Percentiles rank a stretch among this genome's conserved stretches.
phyloP scores from a whole-genome alignment of 345 rosid species.

The Eucalyptus marginata region DNA sequence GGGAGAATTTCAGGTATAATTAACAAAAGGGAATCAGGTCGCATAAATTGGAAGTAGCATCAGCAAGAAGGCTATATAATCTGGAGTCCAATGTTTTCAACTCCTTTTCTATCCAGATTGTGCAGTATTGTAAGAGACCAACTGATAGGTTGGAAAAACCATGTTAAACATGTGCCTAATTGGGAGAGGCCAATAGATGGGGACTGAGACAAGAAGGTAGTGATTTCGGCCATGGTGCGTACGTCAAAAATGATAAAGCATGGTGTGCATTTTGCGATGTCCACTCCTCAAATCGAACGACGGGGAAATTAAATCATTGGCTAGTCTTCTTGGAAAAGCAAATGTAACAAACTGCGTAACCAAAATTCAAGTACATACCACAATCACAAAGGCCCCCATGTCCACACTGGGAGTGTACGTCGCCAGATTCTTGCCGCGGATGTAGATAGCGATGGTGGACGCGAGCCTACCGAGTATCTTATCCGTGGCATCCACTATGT shows the following conservation, averaged over 20 bases:
- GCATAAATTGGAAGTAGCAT: background rate
- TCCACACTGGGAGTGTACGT: constrained; percentile 95
- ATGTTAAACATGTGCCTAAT: background rate
- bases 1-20: background rate
- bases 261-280: background rate
- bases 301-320: background rate
- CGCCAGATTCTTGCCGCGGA: constrained; percentile 88
- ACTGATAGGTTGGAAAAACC: background rate
- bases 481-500: constrained; percentile 82
- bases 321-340: background rate
- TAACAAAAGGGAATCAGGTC: background rate
- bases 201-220: background rate
- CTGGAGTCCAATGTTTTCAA: background rate
- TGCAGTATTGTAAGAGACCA: background rate
- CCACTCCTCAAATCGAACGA: background rate
- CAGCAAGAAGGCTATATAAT: background rate
- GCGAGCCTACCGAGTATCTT: constrained; percentile 86
- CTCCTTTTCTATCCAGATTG: background rate
- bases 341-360: background rate
- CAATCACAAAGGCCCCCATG: constrained; percentile 98
- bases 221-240: background rate
- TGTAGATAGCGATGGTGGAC: constrained; percentile 75
- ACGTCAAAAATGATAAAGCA: background rate
- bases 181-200: background rate
- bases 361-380: constrained; percentile 39